Conservation (phyloP, 257 asterid species). For the Penstemon newberryi region DNA sequence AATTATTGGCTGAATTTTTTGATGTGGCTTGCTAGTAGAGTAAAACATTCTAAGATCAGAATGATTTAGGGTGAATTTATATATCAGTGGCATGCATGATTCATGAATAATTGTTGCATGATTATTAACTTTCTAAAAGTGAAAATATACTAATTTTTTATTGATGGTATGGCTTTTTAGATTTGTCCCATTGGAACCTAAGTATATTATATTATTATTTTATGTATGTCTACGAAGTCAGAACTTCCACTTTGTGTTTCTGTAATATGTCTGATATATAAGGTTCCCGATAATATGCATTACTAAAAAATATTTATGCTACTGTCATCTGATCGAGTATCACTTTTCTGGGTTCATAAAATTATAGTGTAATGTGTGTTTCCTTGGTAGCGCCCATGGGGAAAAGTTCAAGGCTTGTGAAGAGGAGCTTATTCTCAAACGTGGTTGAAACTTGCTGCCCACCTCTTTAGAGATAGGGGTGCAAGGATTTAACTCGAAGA, state of each 20-base stretch:
- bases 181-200: constrained; percentile 13
- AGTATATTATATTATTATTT: constrained; percentile 8
- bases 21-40: constrained; percentile 10
- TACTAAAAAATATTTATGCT: constrained; percentile 1
- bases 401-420: constrained; percentile 61
- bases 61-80: not conserved
- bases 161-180: not conserved
- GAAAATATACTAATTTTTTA: not conserved
- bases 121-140: constrained; percentile 12
- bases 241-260: not conserved
- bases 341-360: constrained; percentile 28
- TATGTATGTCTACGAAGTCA: not conserved
- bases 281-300: constrained; percentile 18
- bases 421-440: constrained; percentile 58
- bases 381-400: constrained; percentile 65
- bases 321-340: constrained; percentile 10
- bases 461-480: constrained; percentile 72
- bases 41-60: constrained; percentile 8
- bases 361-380: constrained; percentile 50
- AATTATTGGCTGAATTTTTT: constrained; percentile 9
- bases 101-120: constrained; percentile 3
- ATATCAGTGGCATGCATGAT: not conserved
- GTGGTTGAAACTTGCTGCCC: constrained; percentile 76
- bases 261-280: not conserved
- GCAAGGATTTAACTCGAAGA: constrained; percentile 40